phyloP scores from a whole-genome alignment of 2,329 filamentous ascomycete species.

The Aureobasidium sp. region DNA sequence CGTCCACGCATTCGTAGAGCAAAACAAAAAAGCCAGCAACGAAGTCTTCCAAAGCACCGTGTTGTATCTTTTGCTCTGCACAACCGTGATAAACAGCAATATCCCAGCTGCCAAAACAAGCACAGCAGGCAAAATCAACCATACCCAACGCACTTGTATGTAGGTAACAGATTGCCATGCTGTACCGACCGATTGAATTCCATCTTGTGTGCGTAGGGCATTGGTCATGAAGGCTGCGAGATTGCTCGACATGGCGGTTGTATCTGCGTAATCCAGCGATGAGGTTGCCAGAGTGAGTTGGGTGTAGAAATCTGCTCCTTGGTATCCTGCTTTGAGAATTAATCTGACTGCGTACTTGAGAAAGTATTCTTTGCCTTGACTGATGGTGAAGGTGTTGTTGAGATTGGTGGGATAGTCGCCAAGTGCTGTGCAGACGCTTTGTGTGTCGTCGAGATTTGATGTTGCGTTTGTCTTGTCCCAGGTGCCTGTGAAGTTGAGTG shows the following conservation, averaged over 20 bases:
- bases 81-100: neutral
- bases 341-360: conserved; percentile 1
- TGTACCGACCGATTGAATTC: neutral
- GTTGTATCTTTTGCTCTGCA: neutral
- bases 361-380: conserved; percentile 7
- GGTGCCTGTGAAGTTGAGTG: neutral
- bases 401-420: neutral
- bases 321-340: conserved; percentile 7
- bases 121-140: neutral
- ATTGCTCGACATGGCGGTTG: neutral
- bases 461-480: neutral
- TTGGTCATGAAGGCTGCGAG: conserved; percentile 4
- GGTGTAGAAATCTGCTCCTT: conserved; percentile 3
- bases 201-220: conserved; percentile 6
- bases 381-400: conserved; percentile 6
- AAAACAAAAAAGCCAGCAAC: conserved; percentile 2
- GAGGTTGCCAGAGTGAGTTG: conserved; percentile 4
- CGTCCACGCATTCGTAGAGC: neutral
- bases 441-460: neutral
- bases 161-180: conserved; percentile 1
- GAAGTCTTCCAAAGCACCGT: conserved; percentile 7
- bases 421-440: neutral
- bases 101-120: neutral
- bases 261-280: conserved; percentile 6
- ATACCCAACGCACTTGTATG: neutral